Base-by-base conservation (phyloP, 2,329 filamentous ascomycete species). In the Ophiostoma sp. region DNA sequence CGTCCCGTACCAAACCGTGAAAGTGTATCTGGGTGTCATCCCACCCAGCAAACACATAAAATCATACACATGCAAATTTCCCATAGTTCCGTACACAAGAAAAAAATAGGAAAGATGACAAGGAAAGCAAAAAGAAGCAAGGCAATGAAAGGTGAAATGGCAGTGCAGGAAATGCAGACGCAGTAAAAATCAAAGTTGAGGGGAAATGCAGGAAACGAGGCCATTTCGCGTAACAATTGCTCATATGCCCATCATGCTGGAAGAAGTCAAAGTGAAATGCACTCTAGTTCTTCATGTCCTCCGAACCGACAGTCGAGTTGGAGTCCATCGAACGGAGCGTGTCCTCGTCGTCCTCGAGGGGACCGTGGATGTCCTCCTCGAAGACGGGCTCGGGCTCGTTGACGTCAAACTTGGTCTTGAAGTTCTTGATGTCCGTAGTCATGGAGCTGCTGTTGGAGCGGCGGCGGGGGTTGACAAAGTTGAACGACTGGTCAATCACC, bases 371-470 rank as follows among this genome's bases (percentile, higher is more conserved):
- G 72, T 89, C 88, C 83, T 98, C 95, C 82, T 98, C 94, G 78
- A 97, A 97, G 79, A 97, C 93, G 55, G 94, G 95, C 79, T 98
- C 95, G 22, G 89, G 87, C 78, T 98, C 96, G 81, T 94, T 88
- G 78, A 93, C 87, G 83, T 99, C 96, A 81, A 98, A 98, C 85
- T 99, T 99, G 83, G 95, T 97, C 88, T 96, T 97, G 85, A 97
- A 93, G 81, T 95, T 90, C 75, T 89, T 87, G 78, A 93, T 85
- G 78, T 90, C 87, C 79, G 90, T 88, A 72, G 89, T 90, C 78
- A 92, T 88, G 79, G 88, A 90, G 84, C 91, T 95, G 82, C 92
- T 95, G 86, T 98, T 98, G 84, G 93, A 97, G 82, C 93, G 94
- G 82, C 95, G 96, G 76, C 95, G 94, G 73, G 92, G 86, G 79